Percentiles rank a stretch among this genome's conserved stretches.
Evolutionary conservation across 495 filamentous ascomycete species (phyloP).

Genomic region (Margaritispora aquatica): DNA sequence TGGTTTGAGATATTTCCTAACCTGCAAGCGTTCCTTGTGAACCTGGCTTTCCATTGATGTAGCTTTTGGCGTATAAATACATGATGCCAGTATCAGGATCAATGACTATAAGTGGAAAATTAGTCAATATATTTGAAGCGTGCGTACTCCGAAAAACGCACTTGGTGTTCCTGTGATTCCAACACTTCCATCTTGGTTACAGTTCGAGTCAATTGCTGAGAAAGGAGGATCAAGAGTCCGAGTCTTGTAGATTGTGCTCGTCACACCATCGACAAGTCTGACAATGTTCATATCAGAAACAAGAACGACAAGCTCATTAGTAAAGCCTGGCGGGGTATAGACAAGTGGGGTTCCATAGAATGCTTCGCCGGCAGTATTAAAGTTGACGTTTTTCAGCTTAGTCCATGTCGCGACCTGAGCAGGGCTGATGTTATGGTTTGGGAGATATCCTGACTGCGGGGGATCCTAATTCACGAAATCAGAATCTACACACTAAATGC

Average conservation of each 20-base stretch:
- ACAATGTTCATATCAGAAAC: constrained; percentile 33
- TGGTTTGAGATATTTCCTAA: constrained; percentile 4
- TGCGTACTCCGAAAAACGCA: background rate
- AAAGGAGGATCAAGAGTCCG: constrained; percentile 30
- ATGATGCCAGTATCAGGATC: constrained; percentile 16
- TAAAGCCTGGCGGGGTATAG: constrained; percentile 25
- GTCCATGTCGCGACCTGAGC: background rate
- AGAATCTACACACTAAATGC: too few species aligned
- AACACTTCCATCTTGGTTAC: constrained; percentile 25
- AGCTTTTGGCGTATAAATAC: constrained; percentile 23
- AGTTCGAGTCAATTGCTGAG: constrained; percentile 24
- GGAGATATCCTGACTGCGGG: constrained; percentile 18
- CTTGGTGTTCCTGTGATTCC: constrained; percentile 23
- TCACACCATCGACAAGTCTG: constrained; percentile 28
- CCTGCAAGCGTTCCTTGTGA: constrained; percentile 12
- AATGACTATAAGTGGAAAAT: constrained; percentile 11
- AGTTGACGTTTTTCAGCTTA: background rate
- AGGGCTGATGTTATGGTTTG: constrained; percentile 21
- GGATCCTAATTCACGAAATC: too few species aligned
- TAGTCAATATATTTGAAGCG: background rate
- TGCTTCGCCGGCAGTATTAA: background rate
- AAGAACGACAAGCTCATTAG: constrained; percentile 26
- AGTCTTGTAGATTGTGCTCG: constrained; percentile 24
- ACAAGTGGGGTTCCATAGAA: constrained; percentile 34
- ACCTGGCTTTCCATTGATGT: background rate